Evolutionary conservation across 176 grass and related monocot genomes (phyloP).

Genomic region (Rhipidocladum racemiflorum): DNA sequence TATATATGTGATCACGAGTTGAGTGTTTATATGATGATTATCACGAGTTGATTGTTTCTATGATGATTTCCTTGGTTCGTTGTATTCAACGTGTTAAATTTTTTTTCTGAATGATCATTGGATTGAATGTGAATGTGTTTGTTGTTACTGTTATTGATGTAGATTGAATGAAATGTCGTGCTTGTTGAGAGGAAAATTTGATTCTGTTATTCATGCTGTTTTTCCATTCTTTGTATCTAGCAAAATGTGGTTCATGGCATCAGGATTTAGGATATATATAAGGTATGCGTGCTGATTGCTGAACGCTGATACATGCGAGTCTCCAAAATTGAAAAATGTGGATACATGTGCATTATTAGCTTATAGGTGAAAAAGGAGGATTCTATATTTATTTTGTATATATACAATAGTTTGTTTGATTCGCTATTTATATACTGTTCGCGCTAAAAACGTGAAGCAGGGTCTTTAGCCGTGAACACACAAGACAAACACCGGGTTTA

Average conservation of each 20-base stretch:
- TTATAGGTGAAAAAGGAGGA: neutral
- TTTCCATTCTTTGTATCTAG: neutral
- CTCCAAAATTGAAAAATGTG: neutral
- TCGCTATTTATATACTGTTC: neutral
- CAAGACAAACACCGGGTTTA: too few species aligned
- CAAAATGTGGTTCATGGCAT: neutral
- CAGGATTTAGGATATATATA: neutral
- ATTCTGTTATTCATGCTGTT: neutral
- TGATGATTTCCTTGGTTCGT: slow-evolving; percentile 34
- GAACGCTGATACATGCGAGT: neutral
- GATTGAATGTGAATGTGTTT: neutral
- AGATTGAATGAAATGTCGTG: slow-evolving; percentile 22
- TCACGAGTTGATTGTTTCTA: slow-evolving; percentile 26
- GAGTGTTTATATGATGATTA: slow-evolving; percentile 41
- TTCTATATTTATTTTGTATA: neutral
- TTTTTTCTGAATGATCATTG: slow-evolving; percentile 21
- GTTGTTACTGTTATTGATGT: slow-evolving; percentile 9
- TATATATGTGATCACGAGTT: slow-evolving; percentile 18
- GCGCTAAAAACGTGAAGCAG: too few species aligned
- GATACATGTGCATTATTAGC: neutral
- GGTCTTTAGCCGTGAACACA: too few species aligned
- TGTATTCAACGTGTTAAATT: slow-evolving; percentile 1
- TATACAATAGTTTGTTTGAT: neutral
- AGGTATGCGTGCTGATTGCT: neutral
- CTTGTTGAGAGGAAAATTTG: neutral